phyloP scores from a whole-genome alignment of 768 basidiomycete species.

The Amanita polypyramis region DNA sequence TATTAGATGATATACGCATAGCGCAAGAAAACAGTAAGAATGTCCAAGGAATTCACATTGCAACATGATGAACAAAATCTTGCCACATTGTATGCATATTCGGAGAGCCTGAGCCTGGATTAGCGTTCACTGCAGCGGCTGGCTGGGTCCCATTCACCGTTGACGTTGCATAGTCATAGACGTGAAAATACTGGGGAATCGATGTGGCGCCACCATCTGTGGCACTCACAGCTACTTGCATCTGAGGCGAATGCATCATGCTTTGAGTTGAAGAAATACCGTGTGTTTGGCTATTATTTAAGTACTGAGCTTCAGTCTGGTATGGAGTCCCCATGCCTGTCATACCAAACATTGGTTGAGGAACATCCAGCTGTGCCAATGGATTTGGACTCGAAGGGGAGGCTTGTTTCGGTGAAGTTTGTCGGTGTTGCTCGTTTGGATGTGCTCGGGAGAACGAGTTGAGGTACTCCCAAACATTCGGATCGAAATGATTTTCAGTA shows the following conservation, averaged over 20 bases:
- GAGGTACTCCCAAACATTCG: slow-evolving; percentile 59
- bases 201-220: background rate
- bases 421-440: slow-evolving; percentile 9
- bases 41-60: slow-evolving; percentile 15
- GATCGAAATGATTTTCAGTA: slow-evolving; percentile 41
- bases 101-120: slow-evolving; percentile 43
- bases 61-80: slow-evolving; percentile 44
- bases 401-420: slow-evolving; percentile 8
- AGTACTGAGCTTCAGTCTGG: slow-evolving; percentile 24
- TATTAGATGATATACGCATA: background rate
- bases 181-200: slow-evolving; percentile 66
- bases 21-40: background rate
- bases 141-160: slow-evolving; percentile 12
- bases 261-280: slow-evolving; percentile 15
- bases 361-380: slow-evolving; percentile 25
- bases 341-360: slow-evolving; percentile 39
- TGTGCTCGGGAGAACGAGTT: slow-evolving; percentile 36
- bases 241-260: background rate
- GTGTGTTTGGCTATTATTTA: slow-evolving; percentile 17
- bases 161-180: slow-evolving; percentile 55
- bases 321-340: slow-evolving; percentile 24
- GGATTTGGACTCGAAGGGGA: slow-evolving; percentile 12
- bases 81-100: slow-evolving; percentile 58
- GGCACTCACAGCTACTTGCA: background rate
- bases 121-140: slow-evolving; percentile 19